phyloP scores from a whole-genome alignment of 2,329 filamentous ascomycete species.

The Thelonectria blattea region DNA sequence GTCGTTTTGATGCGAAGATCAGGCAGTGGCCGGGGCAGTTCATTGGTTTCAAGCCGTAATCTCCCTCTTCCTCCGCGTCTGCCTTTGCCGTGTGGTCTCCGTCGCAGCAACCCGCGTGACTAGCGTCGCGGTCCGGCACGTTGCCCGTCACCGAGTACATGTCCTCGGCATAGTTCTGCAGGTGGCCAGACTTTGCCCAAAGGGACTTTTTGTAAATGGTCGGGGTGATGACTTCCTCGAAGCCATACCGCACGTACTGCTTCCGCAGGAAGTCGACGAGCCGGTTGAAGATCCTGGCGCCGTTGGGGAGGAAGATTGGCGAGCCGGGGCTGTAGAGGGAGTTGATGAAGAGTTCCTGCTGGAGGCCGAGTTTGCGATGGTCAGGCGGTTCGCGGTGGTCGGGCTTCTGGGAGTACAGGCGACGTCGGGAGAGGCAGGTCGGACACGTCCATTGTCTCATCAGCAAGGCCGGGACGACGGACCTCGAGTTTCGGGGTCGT shows the following conservation, averaged over 20 bases:
- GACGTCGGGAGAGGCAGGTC: conserved; percentile 39
- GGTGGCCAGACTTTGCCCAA: conserved; percentile 85
- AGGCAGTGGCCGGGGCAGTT: conserved; percentile 91
- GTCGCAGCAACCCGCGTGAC: conserved; percentile 40
- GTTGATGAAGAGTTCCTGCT: conserved; percentile 80
- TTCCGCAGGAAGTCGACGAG: conserved; percentile 81
- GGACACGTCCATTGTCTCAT: conserved; percentile 42
- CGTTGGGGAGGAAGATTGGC: conserved; percentile 83
- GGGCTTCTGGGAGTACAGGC: conserved; percentile 41
- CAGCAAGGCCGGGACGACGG: conserved; percentile 25
- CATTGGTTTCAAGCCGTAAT: conserved; percentile 90
- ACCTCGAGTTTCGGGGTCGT: conserved; percentile 33
- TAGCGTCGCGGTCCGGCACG: conserved; percentile 35
- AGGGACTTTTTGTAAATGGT: conserved; percentile 89
- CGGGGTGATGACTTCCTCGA: conserved; percentile 86
- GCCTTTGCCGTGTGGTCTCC: conserved; percentile 36
- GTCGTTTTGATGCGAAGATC: conserved; percentile 75
- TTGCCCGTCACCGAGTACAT: conserved; percentile 82
- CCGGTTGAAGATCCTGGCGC: conserved; percentile 82
- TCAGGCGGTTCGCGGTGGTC: conserved; percentile 51
- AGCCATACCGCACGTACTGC: conserved; percentile 85
- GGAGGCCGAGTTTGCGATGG: conserved; percentile 64
- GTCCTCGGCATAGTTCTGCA: conserved; percentile 89
- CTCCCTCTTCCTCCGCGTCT: conserved; percentile 66
- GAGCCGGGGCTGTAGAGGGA: conserved; percentile 84